Evolutionary conservation across 139 green algal genomes (phyloP).

Genomic region (Asterochloris sp.): DNA sequence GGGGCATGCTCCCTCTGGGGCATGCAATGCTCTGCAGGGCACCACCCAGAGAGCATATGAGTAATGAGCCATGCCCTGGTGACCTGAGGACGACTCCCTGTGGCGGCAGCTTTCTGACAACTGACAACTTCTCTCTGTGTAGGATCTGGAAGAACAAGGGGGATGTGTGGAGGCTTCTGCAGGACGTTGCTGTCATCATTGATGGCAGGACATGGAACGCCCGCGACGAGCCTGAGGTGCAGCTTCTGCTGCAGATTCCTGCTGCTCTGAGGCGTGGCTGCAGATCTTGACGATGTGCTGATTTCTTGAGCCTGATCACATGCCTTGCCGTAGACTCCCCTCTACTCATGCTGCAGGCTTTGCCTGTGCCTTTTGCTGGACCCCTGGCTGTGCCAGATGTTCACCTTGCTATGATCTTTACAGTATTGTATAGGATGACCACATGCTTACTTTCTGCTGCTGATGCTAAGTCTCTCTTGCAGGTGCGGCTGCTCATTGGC

Average conservation of each 20-base stretch:
- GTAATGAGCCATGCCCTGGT: too few relatives aligned
- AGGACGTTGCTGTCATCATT: constrained; percentile 14
- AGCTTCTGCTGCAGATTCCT: not conserved
- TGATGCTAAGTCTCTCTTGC: not conserved
- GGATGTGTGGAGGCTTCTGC: constrained; percentile 22
- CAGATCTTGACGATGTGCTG: too few relatives aligned
- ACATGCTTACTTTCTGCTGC: not conserved
- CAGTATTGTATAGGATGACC: not conserved
- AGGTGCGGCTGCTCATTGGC: constrained; percentile 15
- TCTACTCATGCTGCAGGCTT: not conserved
- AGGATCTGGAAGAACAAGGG: constrained; percentile 13
- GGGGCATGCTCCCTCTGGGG: too few relatives aligned
- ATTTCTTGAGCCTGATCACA: too few relatives aligned
- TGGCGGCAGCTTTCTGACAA: not conserved
- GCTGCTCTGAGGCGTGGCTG: not conserved
- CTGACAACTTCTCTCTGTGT: not conserved
- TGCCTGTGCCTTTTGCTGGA: not conserved
- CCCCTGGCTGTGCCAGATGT: not conserved
- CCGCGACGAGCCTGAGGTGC: constrained; percentile 6
- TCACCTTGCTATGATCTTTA: not conserved
- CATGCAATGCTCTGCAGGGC: too few relatives aligned
- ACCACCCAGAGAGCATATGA: too few relatives aligned
- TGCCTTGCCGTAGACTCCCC: too few relatives aligned
- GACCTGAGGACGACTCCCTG: too few relatives aligned
- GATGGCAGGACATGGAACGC: constrained; percentile 20